Evolutionary conservation across 1,284 basidiomycete species (phyloP).

Genomic region (Cryptococcus jaspeensis): DNA sequence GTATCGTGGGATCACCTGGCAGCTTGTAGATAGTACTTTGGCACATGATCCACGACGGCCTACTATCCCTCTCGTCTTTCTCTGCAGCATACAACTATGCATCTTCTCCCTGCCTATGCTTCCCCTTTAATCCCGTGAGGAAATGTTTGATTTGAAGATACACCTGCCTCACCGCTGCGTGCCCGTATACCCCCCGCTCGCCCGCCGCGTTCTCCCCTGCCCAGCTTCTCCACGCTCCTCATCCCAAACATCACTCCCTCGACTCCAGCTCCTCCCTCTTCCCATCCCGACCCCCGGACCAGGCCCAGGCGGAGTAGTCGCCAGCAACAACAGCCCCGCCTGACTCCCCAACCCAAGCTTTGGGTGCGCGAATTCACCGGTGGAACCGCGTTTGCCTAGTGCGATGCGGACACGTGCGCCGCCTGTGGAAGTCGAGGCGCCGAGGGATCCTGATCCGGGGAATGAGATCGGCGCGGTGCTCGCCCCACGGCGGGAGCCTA

Average conservation of each 20-base stretch:
- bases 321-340: constrained; percentile 41
- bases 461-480: neutral
- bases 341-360: constrained; percentile 34
- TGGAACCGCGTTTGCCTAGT: constrained; percentile 22
- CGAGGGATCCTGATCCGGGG: neutral
- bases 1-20: too few relatives aligned
- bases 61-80: too few relatives aligned
- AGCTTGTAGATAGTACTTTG: too few relatives aligned
- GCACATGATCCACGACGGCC: too few relatives aligned
- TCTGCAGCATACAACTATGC: neutral
- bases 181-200: neutral
- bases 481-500: too few relatives aligned
- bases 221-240: constrained; percentile 1
- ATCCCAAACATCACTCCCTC: constrained; percentile 1
- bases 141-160: too few relatives aligned
- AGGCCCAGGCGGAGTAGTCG: constrained; percentile 37
- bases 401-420: constrained; percentile 1
- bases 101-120: neutral
- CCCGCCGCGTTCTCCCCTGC: neutral
- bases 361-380: constrained; percentile 21
- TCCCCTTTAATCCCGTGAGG: too few relatives aligned
- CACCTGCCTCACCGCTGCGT: neutral
- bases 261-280: constrained; percentile 21
- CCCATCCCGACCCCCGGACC: neutral
- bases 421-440: neutral